Evolutionary conservation across 371 early-diverging fungal species (phyloP), one percentile per base, ranked within the genome.

Genomic region (Mucor plumbeus): DNA sequence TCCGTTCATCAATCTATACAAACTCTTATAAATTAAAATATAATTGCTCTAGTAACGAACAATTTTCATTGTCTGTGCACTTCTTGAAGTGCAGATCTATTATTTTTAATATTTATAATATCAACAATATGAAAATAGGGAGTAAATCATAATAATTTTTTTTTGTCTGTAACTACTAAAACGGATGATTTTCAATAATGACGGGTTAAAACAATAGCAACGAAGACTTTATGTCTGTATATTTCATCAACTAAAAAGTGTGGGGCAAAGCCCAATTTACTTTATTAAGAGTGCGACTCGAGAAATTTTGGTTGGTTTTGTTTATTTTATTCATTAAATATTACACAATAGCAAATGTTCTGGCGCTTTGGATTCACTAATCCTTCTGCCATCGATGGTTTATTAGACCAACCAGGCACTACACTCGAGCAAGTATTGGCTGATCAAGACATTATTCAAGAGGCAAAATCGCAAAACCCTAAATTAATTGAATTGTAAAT

Each of bases 391-490:
- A 87, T 93, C 40, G 94, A 94, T 71, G 84, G 87, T 48, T 81
- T 93, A 61, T 84, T 95, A 35, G 93, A 92, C 65, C 88, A 88
- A 60, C 91, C 91, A 64, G 89, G 88, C 61, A 84, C 89, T 43
- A 90, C 88, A 10, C 78, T 93, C 44, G 91, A 92, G 63, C 92
- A 92, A 62, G 73, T 94, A 59, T 78, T 95, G 54, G 88, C 88
- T 65, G 92, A 93, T 71, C 92, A 92, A 69, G 94, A 94, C 77
- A 80, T 95, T 65, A 75, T 95, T 59, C 95, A 95, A 80, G 94
- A 94, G 79, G 90, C 90, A 80, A 94, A 94, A 80, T 80, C 88
- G 14, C 91, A 92, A 64, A 93, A 92, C 74, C 79, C 89, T 59
- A 90, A 91, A 69, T 87, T 94, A 53, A 83, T 95, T 41, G 91